phyloP scores from a whole-genome alignment of 352 stramenopile genomes.

The Plasmopara muralis region DNA sequence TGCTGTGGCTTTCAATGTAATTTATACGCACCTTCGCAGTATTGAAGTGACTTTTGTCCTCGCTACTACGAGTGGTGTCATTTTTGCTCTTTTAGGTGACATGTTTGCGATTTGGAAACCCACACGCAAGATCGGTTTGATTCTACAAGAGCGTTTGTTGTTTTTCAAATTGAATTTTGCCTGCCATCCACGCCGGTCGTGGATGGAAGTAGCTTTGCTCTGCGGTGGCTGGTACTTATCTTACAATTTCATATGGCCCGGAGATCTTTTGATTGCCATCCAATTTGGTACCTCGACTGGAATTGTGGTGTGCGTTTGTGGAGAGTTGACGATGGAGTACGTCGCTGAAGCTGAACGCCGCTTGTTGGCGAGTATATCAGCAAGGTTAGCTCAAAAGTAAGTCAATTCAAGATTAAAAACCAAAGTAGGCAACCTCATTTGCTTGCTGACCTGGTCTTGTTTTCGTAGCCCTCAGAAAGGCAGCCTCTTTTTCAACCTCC shows the following conservation, averaged over 20 bases:
- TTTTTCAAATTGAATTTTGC: conserved; percentile 55
- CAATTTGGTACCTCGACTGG: conserved; percentile 69
- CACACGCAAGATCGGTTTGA: conserved; percentile 68
- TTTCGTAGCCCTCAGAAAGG: conserved; percentile 48
- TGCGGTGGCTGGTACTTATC: conserved; percentile 54
- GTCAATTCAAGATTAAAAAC: conserved; percentile 4
- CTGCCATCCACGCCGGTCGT: conserved; percentile 45
- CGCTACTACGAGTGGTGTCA: conserved; percentile 65
- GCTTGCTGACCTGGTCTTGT: conserved; percentile 2
- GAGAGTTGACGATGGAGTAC: conserved; percentile 62
- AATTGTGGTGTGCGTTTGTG: conserved; percentile 62
- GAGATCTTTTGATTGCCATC: conserved; percentile 64
- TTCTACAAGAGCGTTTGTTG: conserved; percentile 72
- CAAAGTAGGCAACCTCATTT: background rate
- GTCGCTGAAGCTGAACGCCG: conserved; percentile 55
- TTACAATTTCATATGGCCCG: conserved; percentile 60
- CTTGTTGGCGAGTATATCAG: conserved; percentile 43
- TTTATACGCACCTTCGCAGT: conserved; percentile 75
- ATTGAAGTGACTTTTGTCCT: conserved; percentile 81
- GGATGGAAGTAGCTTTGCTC: conserved; percentile 49
- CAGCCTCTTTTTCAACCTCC: conserved; percentile 56
- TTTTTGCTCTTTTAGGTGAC: conserved; percentile 70
- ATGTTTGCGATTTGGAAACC: conserved; percentile 85
- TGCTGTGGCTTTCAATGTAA: conserved; percentile 81
- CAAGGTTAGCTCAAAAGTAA: conserved; percentile 39